A percentile compares a stretch with the other conserved stretches of the same genome.
Conservation (phyloP, 2,329 filamentous ascomycete species). For the Madurella mycetomatis region DNA sequence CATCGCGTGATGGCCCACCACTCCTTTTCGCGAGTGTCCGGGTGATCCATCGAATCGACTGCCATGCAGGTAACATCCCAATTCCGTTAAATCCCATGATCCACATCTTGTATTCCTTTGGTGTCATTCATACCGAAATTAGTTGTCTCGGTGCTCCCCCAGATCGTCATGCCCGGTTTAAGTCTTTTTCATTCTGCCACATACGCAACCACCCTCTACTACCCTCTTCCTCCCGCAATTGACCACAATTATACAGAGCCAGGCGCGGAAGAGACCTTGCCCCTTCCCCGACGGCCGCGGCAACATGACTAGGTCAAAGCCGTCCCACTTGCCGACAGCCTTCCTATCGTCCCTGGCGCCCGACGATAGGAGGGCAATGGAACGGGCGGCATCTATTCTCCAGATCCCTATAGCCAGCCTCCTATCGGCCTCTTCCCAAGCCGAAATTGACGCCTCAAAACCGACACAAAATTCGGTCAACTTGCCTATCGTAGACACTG, state of each 20-base stretch:
- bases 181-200: not conserved
- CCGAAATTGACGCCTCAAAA: not conserved
- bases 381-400: not conserved
- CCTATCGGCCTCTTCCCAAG: not conserved
- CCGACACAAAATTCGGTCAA: not conserved
- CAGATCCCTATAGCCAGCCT: not conserved
- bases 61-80: too few relatives aligned
- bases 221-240: not conserved
- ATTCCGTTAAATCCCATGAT: too few relatives aligned
- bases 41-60: too few relatives aligned
- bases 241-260: not conserved
- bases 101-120: too few relatives aligned
- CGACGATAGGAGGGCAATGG: not conserved
- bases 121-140: too few relatives aligned
- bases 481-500: not conserved
- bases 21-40: too few relatives aligned
- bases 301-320: not conserved
- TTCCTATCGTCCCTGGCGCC: not conserved
- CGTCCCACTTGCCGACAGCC: not conserved
- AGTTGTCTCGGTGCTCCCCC: too few relatives aligned
- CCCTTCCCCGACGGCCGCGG: not conserved
- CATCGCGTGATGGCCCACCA: too few relatives aligned
- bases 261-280: not conserved
- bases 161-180: not conserved
- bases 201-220: not conserved